Base-by-base conservation (phyloP, 208 protist species). In the Trypanosoma congolense region DNA sequence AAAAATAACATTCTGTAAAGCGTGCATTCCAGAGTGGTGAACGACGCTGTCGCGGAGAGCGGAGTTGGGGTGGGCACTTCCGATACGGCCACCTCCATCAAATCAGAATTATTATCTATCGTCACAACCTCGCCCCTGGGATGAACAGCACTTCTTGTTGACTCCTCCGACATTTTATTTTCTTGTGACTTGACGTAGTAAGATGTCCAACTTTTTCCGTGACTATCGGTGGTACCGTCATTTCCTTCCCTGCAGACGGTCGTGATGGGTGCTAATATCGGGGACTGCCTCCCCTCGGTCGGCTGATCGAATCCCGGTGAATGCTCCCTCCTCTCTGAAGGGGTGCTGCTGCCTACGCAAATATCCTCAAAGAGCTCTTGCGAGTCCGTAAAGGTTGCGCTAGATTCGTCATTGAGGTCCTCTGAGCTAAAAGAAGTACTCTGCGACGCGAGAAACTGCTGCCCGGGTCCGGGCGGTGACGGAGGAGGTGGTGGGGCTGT, bases 1-100 rank as follows among this genome's bases (percentile, higher is more conserved):
- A 46, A 50, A 4, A 59, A 28, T 18, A 56, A 49, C 8, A 84
- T 30, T 26, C 62, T 60, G 56, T 67, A 57, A 56, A 65, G 56
- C 1, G 65, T 61, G 14, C 55, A 65, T 61, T 84, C 77, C 22
- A 84, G 36, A 1, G 35, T 36, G 19, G 58, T 65, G 30, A 84
- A 84, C 25, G n/a, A 2, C 16, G 59, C 47, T 2, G 5, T 25
- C 2, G 18, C 44, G 22, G 26, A 47, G 24, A 45, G 42, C 22
- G 14, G 10, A 14, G 22, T 46, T 40, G 38, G 26, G 35, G 12
- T 19, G 21, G 53, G 3, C 14, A 6, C 25, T 6, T 30, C 24
- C 19, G 2, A 18, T 53, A 4, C n/a, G 21, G 18, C 49, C 4
- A 14, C n/a, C 16, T 43, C 41, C 33, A 38, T 6, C 6, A 38